Evolutionary conservation across 2,329 filamentous ascomycete species (phyloP).

Genomic region (Gnomoniopsis sp.): DNA sequence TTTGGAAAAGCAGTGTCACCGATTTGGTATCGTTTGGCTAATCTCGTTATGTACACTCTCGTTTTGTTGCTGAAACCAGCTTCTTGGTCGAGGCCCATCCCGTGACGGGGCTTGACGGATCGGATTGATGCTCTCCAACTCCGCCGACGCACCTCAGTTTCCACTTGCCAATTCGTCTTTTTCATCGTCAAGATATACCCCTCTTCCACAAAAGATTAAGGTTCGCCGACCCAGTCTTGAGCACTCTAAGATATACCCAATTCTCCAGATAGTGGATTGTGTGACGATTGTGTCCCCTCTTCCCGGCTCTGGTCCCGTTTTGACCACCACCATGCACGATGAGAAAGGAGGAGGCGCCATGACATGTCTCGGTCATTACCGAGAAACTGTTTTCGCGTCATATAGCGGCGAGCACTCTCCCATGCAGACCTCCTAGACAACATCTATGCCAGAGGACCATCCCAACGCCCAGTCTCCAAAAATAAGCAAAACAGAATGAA

Average conservation of each 20-base stretch:
- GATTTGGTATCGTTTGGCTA: slow-evolving; percentile 14
- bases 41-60: slow-evolving; percentile 17
- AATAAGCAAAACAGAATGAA: slow-evolving; percentile 7
- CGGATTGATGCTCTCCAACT: background rate
- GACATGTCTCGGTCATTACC: background rate
- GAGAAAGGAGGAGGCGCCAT: slow-evolving; percentile 2
- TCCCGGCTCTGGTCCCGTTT: slow-evolving; percentile 1
- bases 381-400: background rate
- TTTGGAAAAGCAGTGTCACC: slow-evolving; percentile 1
- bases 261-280: background rate
- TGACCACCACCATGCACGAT: slow-evolving; percentile 10
- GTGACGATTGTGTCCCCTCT: background rate
- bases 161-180: slow-evolving; percentile 3
- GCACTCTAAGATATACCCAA: background rate
- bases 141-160: background rate
- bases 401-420: background rate
- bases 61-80: slow-evolving; percentile 6
- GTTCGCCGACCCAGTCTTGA: slow-evolving; percentile 1
- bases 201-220: slow-evolving; percentile 10
- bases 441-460: slow-evolving; percentile 13
- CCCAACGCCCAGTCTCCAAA: slow-evolving; percentile 13
- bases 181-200: slow-evolving; percentile 11
- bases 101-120: background rate
- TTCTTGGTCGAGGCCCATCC: background rate
- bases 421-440: background rate